Evolutionary conservation across 192 early-diverging fungal species (phyloP).

Genomic region (Geosiphon pyriformis): DNA sequence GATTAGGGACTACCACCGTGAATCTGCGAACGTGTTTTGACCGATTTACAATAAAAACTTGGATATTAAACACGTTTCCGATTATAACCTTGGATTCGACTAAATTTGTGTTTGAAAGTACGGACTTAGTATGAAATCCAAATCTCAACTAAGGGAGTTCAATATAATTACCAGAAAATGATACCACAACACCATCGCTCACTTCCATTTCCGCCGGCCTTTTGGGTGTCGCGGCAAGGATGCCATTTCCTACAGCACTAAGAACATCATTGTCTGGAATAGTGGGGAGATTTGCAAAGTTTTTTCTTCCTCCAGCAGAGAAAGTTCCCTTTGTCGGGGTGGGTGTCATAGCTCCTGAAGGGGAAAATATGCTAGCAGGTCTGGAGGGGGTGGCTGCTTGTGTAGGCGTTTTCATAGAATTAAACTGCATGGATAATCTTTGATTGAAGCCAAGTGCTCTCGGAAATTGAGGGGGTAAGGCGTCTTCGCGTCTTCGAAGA

Average conservation of each 20-base stretch:
- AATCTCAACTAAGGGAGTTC: not conserved
- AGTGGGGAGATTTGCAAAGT: conserved; percentile 20
- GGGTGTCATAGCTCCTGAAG: conserved; percentile 21
- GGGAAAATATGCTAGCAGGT: conserved; percentile 11
- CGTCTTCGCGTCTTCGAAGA: conserved; percentile 32
- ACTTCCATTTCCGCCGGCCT: conserved; percentile 40
- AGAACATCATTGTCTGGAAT: conserved; percentile 30
- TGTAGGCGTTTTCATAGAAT: not conserved
- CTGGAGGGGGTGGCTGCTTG: not conserved
- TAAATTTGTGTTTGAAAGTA: conserved; percentile 8
- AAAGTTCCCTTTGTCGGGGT: conserved; percentile 11
- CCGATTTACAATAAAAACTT: conserved; percentile 52
- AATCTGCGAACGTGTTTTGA: conserved; percentile 49
- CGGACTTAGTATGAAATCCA: too few species aligned
- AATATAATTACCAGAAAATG: conserved; percentile 41
- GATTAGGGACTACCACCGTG: conserved; percentile 49
- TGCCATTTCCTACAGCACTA: conserved; percentile 24
- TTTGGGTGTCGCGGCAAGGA: conserved; percentile 16
- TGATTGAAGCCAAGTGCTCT: not conserved
- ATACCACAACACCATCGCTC: conserved; percentile 52
- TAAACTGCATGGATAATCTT: not conserved
- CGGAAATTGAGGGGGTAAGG: conserved; percentile 1
- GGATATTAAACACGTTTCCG: conserved; percentile 48
- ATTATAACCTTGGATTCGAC: conserved; percentile 38
- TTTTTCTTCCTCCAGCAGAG: conserved; percentile 17